phyloP scores from a whole-genome alignment of 2,329 filamentous ascomycete genomes.

The Fusarium hainanense region DNA sequence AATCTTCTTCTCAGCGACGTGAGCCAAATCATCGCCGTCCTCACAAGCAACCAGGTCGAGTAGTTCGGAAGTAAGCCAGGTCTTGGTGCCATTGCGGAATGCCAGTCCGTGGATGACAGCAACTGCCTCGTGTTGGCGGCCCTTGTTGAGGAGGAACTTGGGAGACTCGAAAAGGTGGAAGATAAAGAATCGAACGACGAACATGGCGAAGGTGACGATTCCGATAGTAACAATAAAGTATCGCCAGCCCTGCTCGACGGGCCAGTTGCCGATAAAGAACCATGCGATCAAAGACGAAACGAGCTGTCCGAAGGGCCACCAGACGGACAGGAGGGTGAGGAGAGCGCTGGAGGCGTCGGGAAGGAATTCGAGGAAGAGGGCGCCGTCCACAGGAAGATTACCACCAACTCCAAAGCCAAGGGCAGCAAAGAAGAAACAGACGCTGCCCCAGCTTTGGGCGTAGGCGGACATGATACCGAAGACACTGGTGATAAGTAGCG shows the following conservation, averaged over 20 bases:
- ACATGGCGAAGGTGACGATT: constrained; percentile 79
- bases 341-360: constrained; percentile 79
- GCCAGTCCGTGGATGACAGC: constrained; percentile 84
- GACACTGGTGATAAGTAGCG: constrained; percentile 77
- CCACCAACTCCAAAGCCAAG: constrained; percentile 78
- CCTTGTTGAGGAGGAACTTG: constrained; percentile 82
- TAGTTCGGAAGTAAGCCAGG: constrained; percentile 80
- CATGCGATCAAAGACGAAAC: constrained; percentile 78
- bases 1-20: constrained; percentile 23
- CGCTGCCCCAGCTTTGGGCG: constrained; percentile 72
- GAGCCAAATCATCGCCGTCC: constrained; percentile 46
- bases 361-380: constrained; percentile 85
- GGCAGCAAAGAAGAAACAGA: constrained; percentile 69
- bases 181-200: constrained; percentile 79
- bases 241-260: constrained; percentile 79
- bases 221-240: constrained; percentile 79
- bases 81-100: constrained; percentile 74
- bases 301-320: constrained; percentile 88
- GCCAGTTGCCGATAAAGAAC: constrained; percentile 78
- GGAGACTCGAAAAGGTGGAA: constrained; percentile 88
- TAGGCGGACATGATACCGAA: constrained; percentile 80
- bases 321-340: constrained; percentile 82
- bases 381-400: constrained; percentile 82
- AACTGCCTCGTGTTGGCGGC: constrained; percentile 81
- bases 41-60: constrained; percentile 65